A percentile compares a stretch with the other conserved stretches of the same genome.
phyloP scores from a whole-genome alignment of 768 basidiomycete species.

The Cyclocybe aegerita region DNA sequence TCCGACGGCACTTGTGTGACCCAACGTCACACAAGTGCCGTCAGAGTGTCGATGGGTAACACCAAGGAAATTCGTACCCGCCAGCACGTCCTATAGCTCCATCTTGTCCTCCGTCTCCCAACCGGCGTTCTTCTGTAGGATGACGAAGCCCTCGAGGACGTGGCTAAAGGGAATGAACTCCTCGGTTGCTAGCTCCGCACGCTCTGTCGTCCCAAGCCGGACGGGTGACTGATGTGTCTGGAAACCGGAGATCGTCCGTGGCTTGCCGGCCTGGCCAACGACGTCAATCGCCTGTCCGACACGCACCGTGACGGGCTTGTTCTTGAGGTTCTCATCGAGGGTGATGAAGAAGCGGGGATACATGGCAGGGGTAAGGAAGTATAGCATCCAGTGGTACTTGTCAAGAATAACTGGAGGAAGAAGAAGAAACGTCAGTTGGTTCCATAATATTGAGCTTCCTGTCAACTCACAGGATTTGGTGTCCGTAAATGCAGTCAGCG shows the following conservation, averaged over 20 bases:
- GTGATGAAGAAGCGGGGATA: slow-evolving; percentile 98
- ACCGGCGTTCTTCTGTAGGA: slow-evolving; percentile 89
- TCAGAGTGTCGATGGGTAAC: too few relatives aligned
- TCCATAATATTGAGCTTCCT: not conserved
- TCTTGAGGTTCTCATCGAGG: slow-evolving; percentile 87
- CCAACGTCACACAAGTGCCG: too few relatives aligned
- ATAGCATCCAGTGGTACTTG: slow-evolving; percentile 98
- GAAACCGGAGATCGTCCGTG: slow-evolving; percentile 95
- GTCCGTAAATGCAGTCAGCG: slow-evolving; percentile 90
- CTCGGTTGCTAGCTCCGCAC: slow-evolving; percentile 95
- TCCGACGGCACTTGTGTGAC: too few relatives aligned
- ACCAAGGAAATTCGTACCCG: not conserved
- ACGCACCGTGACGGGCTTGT: slow-evolving; percentile 86
- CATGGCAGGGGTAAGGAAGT: slow-evolving; percentile 95
- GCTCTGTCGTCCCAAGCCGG: slow-evolving; percentile 89
- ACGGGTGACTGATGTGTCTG: slow-evolving; percentile 98
- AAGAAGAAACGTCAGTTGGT: not conserved
- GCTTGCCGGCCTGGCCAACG: slow-evolving; percentile 96
- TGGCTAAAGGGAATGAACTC: slow-evolving; percentile 91
- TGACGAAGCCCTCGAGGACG: slow-evolving; percentile 91
- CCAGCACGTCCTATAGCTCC: slow-evolving; percentile 50
- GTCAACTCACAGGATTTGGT: slow-evolving; percentile 81
- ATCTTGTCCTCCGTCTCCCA: slow-evolving; percentile 86
- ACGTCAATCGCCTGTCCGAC: slow-evolving; percentile 98
- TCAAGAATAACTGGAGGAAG: slow-evolving; percentile 78